These are phyloP conservation scores for Cairneyella variabilis DNA, from an alignment of 495 filamentous ascomycete species.

Conservation along the genomic window DNA sequence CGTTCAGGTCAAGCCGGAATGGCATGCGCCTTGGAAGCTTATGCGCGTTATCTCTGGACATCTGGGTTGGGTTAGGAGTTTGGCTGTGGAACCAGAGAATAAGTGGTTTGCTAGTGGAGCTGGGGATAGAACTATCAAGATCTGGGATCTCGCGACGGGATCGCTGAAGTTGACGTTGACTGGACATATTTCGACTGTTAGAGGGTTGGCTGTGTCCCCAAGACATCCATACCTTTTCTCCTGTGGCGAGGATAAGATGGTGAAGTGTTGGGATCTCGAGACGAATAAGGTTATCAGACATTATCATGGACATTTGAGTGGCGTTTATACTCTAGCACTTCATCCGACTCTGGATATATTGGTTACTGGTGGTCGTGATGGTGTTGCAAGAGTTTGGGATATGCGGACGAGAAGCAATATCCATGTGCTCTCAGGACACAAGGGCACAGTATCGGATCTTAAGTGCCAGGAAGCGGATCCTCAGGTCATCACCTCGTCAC, in stretches of 20 bases:
- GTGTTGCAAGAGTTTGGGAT: slow-evolving; percentile 94
- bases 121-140: slow-evolving; percentile 96
- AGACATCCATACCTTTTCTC: slow-evolving; percentile 97
- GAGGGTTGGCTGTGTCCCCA: slow-evolving; percentile 88
- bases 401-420: slow-evolving; percentile 96
- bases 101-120: slow-evolving; percentile 97
- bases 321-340: slow-evolving; percentile 86
- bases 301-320: slow-evolving; percentile 96
- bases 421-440: slow-evolving; percentile 89
- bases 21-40: slow-evolving; percentile 98
- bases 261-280: slow-evolving; percentile 99
- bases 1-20: slow-evolving; percentile 76
- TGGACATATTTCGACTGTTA: slow-evolving; percentile 94
- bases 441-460: slow-evolving; percentile 80
- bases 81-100: slow-evolving; percentile 94
- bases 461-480: slow-evolving; percentile 96
- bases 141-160: slow-evolving; percentile 93
- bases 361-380: slow-evolving; percentile 92
- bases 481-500: slow-evolving; percentile 85
- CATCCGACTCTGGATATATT: slow-evolving; percentile 94
- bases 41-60: slow-evolving; percentile 97
- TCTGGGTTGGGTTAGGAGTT: slow-evolving; percentile 87
- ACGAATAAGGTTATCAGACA: slow-evolving; percentile 98
- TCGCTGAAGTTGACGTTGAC: slow-evolving; percentile 81
- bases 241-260: slow-evolving; percentile 99